Evolutionary conservation across 2,329 filamentous ascomycete species (phyloP), one percentile per base, ranked within the genome.

Genomic region (Paracorniculantispora psalliotae): DNA sequence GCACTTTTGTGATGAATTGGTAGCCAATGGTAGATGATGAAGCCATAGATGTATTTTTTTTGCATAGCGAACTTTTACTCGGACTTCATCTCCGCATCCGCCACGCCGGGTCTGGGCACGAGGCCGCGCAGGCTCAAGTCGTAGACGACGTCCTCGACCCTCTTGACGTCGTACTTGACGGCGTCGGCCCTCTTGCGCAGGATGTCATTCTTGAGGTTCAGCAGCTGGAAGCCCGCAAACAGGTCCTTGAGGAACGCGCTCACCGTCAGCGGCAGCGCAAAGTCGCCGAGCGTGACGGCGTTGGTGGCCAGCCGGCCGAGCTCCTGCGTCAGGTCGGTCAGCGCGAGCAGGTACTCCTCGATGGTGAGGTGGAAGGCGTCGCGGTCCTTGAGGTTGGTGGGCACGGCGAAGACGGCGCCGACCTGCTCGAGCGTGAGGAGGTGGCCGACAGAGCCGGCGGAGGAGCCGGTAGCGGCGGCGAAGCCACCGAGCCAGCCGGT

Each of bases 91-190:
- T 75, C 73, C 0, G 71, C 69, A 30, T 75, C 73, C 2, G 63
- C 67, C 39, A 67, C 67, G 0, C 66, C 66, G 3, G 70, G 65
- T 64, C 81, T 79, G 47, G 88, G 84, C 51, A 96, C 81, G 69
- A 97, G 73, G 53, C 94, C 93, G 61, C 94, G 84, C 69, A 99
- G 77, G 25, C 90, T 93, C 59, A 99, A 77, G 72, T 99, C 94
- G 70, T 99, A 99, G 53, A 97, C 93, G 13, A 99, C 92, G 70
- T 97, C 94, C 79, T 99, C 94, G 13, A 97, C 91, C 72, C 96
- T 93, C 81, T 97, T 99, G 68, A 99, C 91, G 67, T 89, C 88
- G 71, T 99, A 99, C 80, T 99, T 99, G 74, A 99, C 89, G 5
- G 88, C 89, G 75, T 99, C 94, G 59, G 91, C 91, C 62, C 91